phyloP scores from a whole-genome alignment of 176 grass and related monocot genomes.

The Lolium multiflorum region DNA sequence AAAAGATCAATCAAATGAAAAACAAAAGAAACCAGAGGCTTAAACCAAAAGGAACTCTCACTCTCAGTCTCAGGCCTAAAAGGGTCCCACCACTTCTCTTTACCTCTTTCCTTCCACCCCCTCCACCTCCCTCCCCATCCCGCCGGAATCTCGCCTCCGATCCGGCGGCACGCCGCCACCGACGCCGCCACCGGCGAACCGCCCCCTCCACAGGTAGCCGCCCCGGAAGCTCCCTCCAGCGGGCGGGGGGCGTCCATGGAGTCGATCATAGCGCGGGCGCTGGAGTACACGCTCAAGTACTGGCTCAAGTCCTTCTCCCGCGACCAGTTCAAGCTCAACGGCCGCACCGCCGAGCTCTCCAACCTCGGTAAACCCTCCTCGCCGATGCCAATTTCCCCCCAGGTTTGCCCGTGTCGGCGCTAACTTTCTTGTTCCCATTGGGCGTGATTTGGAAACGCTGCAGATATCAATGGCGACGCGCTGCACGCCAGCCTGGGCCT shows the following conservation, averaged over 20 bases:
- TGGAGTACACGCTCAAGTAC: conserved; percentile 99
- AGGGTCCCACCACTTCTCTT: conserved; percentile 44
- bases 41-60: conserved; percentile 42
- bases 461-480: conserved; percentile 97
- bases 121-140: conserved; percentile 29
- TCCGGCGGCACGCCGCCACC: conserved; percentile 44
- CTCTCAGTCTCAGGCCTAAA: conserved; percentile 41
- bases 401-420: conserved; percentile 25
- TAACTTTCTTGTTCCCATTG: conserved; percentile 6
- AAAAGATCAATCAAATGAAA: background rate
- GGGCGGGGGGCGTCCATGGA: conserved; percentile 61
- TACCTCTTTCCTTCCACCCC: conserved; percentile 24
- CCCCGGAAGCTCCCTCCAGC: background rate
- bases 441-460: conserved; percentile 46
- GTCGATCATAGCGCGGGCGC: conserved; percentile 97
- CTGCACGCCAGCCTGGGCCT: conserved; percentile 90
- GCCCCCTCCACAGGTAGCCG: background rate
- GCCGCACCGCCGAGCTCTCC: conserved; percentile 92
- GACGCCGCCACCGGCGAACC: background rate
- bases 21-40: conserved; percentile 1
- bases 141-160: conserved; percentile 62
- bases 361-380: conserved; percentile 63
- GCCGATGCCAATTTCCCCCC: conserved; percentile 35
- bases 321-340: conserved; percentile 99
- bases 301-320: conserved; percentile 99